Evolutionary conservation across 2,329 filamentous ascomycete genomes (phyloP).

Genomic region (Aspergillus sp.): DNA sequence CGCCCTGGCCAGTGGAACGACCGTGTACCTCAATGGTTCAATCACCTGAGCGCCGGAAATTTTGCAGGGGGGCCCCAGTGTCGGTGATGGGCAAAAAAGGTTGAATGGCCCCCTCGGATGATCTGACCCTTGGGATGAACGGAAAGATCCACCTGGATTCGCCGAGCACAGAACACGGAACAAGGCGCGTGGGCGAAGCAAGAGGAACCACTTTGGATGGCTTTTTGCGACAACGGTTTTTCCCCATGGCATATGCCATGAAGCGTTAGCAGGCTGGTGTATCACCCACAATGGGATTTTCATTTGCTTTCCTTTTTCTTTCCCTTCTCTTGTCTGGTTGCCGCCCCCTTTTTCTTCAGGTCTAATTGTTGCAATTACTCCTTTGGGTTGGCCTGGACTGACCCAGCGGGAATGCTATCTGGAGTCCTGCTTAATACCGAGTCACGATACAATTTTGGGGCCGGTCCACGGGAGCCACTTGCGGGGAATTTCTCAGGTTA

Average conservation of each 20-base stretch:
- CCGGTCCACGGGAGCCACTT: neutral
- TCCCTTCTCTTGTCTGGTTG: too few species aligned
- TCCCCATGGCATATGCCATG: neutral
- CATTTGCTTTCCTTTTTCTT: neutral
- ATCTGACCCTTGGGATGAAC: slow-evolving; percentile 15
- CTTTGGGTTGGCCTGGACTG: neutral
- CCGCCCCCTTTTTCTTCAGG: neutral
- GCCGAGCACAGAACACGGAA: slow-evolving; percentile 10
- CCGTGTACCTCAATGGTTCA: slow-evolving; percentile 14
- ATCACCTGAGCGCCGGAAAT: slow-evolving; percentile 23
- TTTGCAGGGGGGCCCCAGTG: slow-evolving; percentile 13
- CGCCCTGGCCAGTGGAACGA: slow-evolving; percentile 18
- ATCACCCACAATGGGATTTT: neutral
- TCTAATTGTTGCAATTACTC: neutral
- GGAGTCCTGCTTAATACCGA: slow-evolving; percentile 10
- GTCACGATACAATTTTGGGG: slow-evolving; percentile 6
- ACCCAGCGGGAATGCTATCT: slow-evolving; percentile 13
- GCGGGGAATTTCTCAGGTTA: slow-evolving; percentile 6
- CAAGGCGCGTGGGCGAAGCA: slow-evolving; percentile 8
- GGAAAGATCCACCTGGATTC: slow-evolving; percentile 14
- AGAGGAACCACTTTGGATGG: slow-evolving; percentile 9
- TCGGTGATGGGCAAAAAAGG: slow-evolving; percentile 1
- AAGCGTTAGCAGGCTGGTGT: neutral
- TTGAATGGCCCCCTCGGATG: slow-evolving; percentile 14
- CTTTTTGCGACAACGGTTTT: slow-evolving; percentile 8